phyloP scores from a whole-genome alignment of 768 basidiomycete species.

The Amanita inopinata region DNA sequence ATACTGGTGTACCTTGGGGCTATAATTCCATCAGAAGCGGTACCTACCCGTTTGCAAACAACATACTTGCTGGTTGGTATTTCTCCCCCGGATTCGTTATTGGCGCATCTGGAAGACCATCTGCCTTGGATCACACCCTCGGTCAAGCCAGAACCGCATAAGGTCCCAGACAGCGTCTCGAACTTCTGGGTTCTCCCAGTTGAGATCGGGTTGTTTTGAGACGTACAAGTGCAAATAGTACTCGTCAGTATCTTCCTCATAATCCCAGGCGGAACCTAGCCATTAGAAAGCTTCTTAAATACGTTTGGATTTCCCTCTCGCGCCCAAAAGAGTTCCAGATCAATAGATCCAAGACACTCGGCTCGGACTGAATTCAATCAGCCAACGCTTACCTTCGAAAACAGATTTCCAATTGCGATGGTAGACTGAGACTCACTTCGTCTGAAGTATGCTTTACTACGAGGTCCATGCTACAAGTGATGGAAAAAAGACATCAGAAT shows the following conservation, averaged over 20 bases:
- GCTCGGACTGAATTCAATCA: neutral
- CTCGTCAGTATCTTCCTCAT: constrained; percentile 51
- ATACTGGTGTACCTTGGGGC: constrained; percentile 59
- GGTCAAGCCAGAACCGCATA: constrained; percentile 67
- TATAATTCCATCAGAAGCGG: constrained; percentile 14
- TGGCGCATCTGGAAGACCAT: constrained; percentile 58
- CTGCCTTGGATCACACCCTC: constrained; percentile 63
- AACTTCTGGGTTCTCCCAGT: constrained; percentile 64
- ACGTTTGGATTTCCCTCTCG: neutral
- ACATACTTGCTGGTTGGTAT: constrained; percentile 43
- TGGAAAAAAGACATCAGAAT: too few species aligned
- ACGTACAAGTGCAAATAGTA: constrained; percentile 68
- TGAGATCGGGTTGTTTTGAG: constrained; percentile 63
- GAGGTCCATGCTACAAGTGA: constrained; percentile 73
- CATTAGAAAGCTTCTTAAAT: neutral
- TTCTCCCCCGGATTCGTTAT: constrained; percentile 39
- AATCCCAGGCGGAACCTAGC: constrained; percentile 65
- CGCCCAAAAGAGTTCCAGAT: too few species aligned
- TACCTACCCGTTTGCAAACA: constrained; percentile 52
- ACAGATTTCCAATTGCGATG: constrained; percentile 58
- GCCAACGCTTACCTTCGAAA: constrained; percentile 43
- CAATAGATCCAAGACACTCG: too few species aligned
- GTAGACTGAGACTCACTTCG: constrained; percentile 28
- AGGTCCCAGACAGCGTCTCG: constrained; percentile 49
- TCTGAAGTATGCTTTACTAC: constrained; percentile 69